phyloP scores from a whole-genome alignment of 257 asterid species.

The Vinca minor region DNA sequence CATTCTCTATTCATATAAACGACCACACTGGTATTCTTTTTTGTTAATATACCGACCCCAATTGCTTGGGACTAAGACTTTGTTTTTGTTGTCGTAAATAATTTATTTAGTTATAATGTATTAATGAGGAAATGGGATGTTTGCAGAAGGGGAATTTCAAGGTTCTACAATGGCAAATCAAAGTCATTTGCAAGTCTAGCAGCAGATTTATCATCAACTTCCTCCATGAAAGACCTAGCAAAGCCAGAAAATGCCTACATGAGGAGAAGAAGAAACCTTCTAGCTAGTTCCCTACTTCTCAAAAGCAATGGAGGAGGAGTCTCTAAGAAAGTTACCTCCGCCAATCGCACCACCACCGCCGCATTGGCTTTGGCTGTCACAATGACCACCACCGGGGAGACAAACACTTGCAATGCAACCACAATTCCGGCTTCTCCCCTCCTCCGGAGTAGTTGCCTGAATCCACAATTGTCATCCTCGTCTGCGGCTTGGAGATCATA shows the following conservation, averaged over 20 bases:
- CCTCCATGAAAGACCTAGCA: slow-evolving; percentile 39
- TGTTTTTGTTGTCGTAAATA: not conserved
- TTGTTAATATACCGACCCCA: too few species aligned
- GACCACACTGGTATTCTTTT: too few species aligned
- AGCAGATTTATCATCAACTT: slow-evolving; percentile 38
- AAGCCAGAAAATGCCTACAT: slow-evolving; percentile 57
- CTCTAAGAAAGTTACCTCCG: slow-evolving; percentile 36
- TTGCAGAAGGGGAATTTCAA: slow-evolving; percentile 67
- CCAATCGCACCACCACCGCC: slow-evolving; percentile 27
- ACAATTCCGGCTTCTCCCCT: not conserved
- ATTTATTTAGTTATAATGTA: not conserved
- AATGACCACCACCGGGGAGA: slow-evolving; percentile 23
- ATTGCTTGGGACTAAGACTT: too few species aligned
- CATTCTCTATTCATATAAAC: too few species aligned
- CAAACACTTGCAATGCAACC: slow-evolving; percentile 9
- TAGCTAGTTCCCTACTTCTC: slow-evolving; percentile 37
- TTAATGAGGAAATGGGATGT: not conserved
- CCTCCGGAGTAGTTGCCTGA: not conserved
- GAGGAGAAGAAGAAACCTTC: slow-evolving; percentile 48
- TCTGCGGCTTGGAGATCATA: slow-evolving; percentile 47
- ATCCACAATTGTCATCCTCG: slow-evolving; percentile 15
- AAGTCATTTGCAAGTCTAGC: slow-evolving; percentile 66
- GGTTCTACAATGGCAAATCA: slow-evolving; percentile 74
- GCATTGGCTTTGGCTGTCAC: slow-evolving; percentile 48
- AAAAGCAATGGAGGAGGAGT: slow-evolving; percentile 43